These are phyloP conservation scores for Grigorovia humatica DNA, from an alignment of 805 yeast species.

Conservation along the genomic window DNA sequence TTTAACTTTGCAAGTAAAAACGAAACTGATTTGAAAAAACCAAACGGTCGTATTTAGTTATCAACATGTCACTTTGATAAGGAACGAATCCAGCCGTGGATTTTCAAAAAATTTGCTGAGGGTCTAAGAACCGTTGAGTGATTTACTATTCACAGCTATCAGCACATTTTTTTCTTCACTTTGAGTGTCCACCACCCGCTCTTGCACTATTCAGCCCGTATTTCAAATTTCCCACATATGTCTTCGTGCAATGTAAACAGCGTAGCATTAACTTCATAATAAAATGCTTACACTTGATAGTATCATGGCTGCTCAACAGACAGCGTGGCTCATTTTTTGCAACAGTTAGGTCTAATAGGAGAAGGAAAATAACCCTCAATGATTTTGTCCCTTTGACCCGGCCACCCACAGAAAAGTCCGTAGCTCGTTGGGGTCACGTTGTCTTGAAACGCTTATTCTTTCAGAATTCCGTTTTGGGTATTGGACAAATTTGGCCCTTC, in stretches of 20 bases:
- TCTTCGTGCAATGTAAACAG: too few relatives aligned
- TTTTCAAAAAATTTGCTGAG: not conserved
- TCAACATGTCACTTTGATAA: not conserved
- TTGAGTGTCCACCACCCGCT: too few relatives aligned
- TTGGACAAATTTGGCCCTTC: not conserved
- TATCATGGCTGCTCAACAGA: not conserved
- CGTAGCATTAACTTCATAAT: too few relatives aligned
- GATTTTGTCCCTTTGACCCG: not conserved
- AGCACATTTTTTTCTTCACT: too few relatives aligned
- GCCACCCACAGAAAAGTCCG: not conserved
- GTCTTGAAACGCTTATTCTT: not conserved
- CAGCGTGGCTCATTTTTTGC: not conserved
- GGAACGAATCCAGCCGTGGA: not conserved
- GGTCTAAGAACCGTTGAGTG: not conserved
- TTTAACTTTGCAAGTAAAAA: not conserved
- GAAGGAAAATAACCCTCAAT: not conserved
- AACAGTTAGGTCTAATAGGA: not conserved
- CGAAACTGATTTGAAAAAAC: not conserved
- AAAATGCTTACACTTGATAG: too few relatives aligned
- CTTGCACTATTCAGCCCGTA: too few relatives aligned
- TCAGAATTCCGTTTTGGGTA: not conserved
- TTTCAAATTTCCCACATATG: too few relatives aligned
- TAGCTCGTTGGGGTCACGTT: not conserved
- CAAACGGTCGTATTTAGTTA: not conserved
- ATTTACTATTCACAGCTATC: not conserved